Percentiles rank a stretch among this genome's conserved stretches.
phyloP scores from a whole-genome alignment of 768 basidiomycete genomes.

The Rhodosporidiobolus odoratus region DNA sequence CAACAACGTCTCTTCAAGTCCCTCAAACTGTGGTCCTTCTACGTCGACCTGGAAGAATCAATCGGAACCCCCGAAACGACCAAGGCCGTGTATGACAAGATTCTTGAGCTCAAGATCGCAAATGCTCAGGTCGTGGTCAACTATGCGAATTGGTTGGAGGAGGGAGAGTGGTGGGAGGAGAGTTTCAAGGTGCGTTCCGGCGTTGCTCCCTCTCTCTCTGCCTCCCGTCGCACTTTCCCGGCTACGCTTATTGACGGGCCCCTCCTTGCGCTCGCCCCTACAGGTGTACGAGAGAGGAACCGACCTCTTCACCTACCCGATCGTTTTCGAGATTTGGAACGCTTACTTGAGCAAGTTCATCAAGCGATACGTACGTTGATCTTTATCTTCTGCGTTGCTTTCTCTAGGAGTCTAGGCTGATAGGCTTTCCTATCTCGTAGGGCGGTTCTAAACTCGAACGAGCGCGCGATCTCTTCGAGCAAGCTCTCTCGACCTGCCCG shows the following conservation, averaged over 20 bases:
- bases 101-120: conserved; percentile 90
- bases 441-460: conserved; percentile 91
- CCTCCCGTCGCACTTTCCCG: not conserved
- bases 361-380: conserved; percentile 75
- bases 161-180: conserved; percentile 97
- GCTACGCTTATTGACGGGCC: not conserved
- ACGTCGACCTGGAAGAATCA: conserved; percentile 94
- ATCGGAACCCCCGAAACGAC: conserved; percentile 88
- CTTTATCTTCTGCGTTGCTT: not conserved
- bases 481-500: conserved; percentile 93
- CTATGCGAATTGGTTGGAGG: conserved; percentile 92
- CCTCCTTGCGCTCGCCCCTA: no score
- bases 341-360: conserved; percentile 96
- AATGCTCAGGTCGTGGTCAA: conserved; percentile 98
- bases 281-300: conserved; percentile 95
- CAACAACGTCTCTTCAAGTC: conserved; percentile 94
- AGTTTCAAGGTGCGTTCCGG: conserved; percentile 72
- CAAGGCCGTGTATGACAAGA: conserved; percentile 91
- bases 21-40: conserved; percentile 97
- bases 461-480: conserved; percentile 94
- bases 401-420: not conserved
- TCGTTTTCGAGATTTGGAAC: conserved; percentile 99
- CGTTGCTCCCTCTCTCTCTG: not conserved
- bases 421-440: conserved; percentile 48
- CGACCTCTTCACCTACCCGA: conserved; percentile 93